phyloP scores from a whole-genome alignment of 148 eudicot species.

The Cornus suecica region DNA sequence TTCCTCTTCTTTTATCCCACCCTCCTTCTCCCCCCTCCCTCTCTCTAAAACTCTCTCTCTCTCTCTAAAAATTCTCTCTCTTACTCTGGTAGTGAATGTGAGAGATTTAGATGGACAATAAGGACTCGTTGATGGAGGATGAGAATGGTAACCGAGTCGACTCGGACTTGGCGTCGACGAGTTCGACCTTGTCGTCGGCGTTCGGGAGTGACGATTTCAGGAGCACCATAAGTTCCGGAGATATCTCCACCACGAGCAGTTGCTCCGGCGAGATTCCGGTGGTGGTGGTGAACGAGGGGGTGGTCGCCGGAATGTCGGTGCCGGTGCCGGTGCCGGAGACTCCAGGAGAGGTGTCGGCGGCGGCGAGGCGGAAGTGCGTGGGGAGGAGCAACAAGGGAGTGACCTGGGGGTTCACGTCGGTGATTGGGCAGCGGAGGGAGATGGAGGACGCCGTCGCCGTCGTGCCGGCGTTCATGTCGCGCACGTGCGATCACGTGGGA shows the following conservation, averaged over 20 bases:
- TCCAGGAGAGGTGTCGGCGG: background rate
- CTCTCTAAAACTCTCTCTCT: conserved; percentile 5
- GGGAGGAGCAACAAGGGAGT: conserved; percentile 48
- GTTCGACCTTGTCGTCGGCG: conserved; percentile 13
- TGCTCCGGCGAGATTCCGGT: conserved; percentile 44
- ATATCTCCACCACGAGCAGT: conserved; percentile 28
- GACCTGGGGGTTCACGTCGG: conserved; percentile 54
- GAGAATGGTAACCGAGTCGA: background rate
- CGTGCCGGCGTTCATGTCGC: conserved; percentile 47
- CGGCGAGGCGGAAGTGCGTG: conserved; percentile 37
- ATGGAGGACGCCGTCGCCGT: conserved; percentile 82
- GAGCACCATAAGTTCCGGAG: conserved; percentile 19
- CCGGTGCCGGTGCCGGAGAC: background rate
- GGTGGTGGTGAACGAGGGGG: conserved; percentile 7
- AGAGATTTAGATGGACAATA: background rate
- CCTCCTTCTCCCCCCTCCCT: conserved; percentile 1
- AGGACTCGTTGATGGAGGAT: background rate
- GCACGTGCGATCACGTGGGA: conserved; percentile 47
- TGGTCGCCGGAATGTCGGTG: background rate
- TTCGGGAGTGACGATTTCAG: conserved; percentile 20
- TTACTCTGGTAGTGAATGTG: background rate
- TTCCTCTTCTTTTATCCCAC: conserved; percentile 6
- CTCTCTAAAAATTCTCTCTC: conserved; percentile 3
- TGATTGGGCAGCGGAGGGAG: conserved; percentile 70
- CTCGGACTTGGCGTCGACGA: conserved; percentile 6